Evolutionary conservation across 371 early-diverging fungal species (phyloP).

Genomic region (Mucor lusitanicus): DNA sequence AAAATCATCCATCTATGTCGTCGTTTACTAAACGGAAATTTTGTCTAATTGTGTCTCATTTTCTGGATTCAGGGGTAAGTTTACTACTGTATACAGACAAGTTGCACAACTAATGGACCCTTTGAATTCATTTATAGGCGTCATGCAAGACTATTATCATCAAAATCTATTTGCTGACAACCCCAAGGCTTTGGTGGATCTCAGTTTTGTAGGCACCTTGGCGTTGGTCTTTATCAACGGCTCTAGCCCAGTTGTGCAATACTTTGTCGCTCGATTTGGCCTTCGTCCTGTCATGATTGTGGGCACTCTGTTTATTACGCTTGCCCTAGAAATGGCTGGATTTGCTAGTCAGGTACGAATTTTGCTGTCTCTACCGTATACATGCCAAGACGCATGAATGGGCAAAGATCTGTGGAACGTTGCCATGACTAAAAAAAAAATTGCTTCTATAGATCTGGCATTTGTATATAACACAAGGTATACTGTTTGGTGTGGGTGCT

Average conservation of each 20-base stretch:
- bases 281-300: slow-evolving; percentile 25
- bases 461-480: slow-evolving; percentile 31
- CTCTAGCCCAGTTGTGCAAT: slow-evolving; percentile 35
- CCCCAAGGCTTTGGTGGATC: slow-evolving; percentile 22
- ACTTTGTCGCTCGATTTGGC: slow-evolving; percentile 25
- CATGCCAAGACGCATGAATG: too few species aligned
- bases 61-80: too few species aligned
- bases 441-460: slow-evolving; percentile 52
- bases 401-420: too few species aligned
- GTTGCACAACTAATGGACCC: too few species aligned
- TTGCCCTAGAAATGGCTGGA: slow-evolving; percentile 43
- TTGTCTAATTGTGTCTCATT: not conserved
- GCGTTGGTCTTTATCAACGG: slow-evolving; percentile 34
- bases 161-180: slow-evolving; percentile 21
- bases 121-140: slow-evolving; percentile 16
- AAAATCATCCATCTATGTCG: not conserved
- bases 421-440: too few species aligned
- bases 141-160: slow-evolving; percentile 32
- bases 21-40: not conserved
- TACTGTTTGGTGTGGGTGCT: slow-evolving; percentile 49
- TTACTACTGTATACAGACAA: too few species aligned
- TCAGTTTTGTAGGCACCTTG: slow-evolving; percentile 45
- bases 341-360: slow-evolving; percentile 14
- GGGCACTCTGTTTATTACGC: slow-evolving; percentile 22
- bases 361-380: too few species aligned